Base-by-base conservation (phyloP, 2,329 filamentous ascomycete species). In the Fusarium armeniacum region DNA sequence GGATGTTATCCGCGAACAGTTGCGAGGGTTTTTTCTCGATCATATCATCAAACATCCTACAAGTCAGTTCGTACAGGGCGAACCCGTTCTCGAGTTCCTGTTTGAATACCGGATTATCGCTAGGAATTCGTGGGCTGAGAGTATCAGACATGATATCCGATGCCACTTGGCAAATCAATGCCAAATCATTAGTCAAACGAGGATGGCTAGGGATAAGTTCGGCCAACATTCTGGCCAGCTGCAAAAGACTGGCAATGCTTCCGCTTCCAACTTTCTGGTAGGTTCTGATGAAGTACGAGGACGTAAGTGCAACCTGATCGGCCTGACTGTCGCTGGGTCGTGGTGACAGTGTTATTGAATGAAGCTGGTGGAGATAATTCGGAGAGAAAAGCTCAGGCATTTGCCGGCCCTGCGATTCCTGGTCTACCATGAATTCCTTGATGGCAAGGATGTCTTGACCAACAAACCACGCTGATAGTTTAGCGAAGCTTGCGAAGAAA, bases 11-110 rank as follows among this genome's bases (percentile, higher is more conserved):
- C 16, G 78, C 77, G 16, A 78, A 80, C 20, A 90, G 78, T 50
- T 81, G 81, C 12, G 86, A 88, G 43, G 86, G 82, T 58, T 85
- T 83, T 70, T 87, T 89, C 32, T 89, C 86, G 44, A 89, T 83
- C 57, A 86, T 81, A 5, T 70, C 69, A 5, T 80, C 78, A 18
- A 90, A 72, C 6, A 81, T 81, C 8, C 71, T 71, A 2, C 84
- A 83, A 38, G 84, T 79, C 13, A 77, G 66, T 20, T 76, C 74
- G 71, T 85, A 89, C 30, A 84, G 79, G 3, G 77, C 67, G 56
- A 86, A 78, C 1, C 81, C 83, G 43, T 79, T 67, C 58, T 69
- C 77, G 60, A 86, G 66, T 41, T 79, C 78, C 22, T 77, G 72
- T 49, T 74, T 77, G 20, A 76, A 74, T 5, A 76, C 76, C 1